A percentile compares a stretch with the other conserved stretches of the same genome.
Conservation (phyloP, 2,329 filamentous ascomycete genomes). For the Leptosphaerulina australis region DNA sequence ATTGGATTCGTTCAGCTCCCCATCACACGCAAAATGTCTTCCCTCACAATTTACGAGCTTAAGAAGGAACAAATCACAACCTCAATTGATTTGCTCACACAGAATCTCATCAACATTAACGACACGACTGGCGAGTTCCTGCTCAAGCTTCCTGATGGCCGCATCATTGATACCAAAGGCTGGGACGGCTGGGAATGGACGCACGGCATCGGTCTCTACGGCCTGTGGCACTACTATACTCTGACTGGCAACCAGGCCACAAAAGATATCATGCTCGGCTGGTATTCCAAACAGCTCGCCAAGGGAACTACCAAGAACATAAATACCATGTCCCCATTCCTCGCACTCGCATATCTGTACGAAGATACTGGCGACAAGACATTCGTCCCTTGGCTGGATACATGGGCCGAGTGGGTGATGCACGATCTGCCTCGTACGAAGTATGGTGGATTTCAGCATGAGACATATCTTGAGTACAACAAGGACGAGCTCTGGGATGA, state of each 20-base stretch:
- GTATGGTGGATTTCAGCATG: conserved; percentile 75
- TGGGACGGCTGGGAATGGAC: conserved; percentile 88
- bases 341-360: conserved; percentile 78
- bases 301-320: conserved; percentile 83
- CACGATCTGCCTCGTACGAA: conserved; percentile 74
- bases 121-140: conserved; percentile 77
- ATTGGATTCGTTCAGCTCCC: background rate
- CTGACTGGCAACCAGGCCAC: conserved; percentile 67
- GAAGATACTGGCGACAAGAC: conserved; percentile 71
- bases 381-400: conserved; percentile 78
- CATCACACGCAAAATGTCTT: conserved; percentile 43
- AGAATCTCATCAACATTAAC: conserved; percentile 77
- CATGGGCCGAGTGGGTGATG: conserved; percentile 84
- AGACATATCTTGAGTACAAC: conserved; percentile 74
- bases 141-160: conserved; percentile 71
- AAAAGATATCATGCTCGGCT: conserved; percentile 71
- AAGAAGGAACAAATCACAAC: conserved; percentile 54
- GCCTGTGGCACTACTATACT: conserved; percentile 81
- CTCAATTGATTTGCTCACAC: conserved; percentile 70
- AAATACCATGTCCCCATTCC: conserved; percentile 81
- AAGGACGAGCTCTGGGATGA: conserved; percentile 82
- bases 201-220: conserved; percentile 79
- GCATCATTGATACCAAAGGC: conserved; percentile 81
- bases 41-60: conserved; percentile 50
- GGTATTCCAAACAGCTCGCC: conserved; percentile 72